Percentiles rank a stretch among this genome's conserved stretches.
These are phyloP conservation scores for Glycine tomentella DNA, from an alignment of 306 rosid genomes.

Conservation along the genomic window DNA sequence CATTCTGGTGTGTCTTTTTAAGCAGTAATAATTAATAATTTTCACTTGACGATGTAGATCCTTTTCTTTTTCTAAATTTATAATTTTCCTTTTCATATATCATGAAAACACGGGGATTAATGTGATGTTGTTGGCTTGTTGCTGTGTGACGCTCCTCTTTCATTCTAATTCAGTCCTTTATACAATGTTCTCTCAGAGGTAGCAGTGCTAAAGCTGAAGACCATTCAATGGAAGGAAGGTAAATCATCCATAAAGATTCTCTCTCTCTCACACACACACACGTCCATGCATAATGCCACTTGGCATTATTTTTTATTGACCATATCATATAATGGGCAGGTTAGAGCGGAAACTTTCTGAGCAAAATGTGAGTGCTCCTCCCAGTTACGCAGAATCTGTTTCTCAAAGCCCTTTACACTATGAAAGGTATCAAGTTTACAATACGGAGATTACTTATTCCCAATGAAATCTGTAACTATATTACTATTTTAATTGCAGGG, in stretches of 20 bases:
- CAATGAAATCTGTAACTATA: conserved; percentile 22
- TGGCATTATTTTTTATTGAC: conserved; percentile 28
- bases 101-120: too few relatives aligned
- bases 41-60: too few relatives aligned
- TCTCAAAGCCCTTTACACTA: conserved; percentile 65
- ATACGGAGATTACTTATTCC: conserved; percentile 12
- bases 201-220: conserved; percentile 67
- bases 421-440: conserved; percentile 64
- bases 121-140: too few relatives aligned
- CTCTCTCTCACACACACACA: background rate
- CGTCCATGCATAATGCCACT: background rate
- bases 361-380: conserved; percentile 75
- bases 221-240: conserved; percentile 75
- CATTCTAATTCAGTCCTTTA: too few relatives aligned
- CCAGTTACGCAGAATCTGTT: conserved; percentile 78
- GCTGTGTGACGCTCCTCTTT: too few relatives aligned
- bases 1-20: too few relatives aligned
- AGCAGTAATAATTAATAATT: too few relatives aligned
- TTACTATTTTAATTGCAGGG: conserved; percentile 55
- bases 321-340: conserved; percentile 39
- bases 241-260: conserved; percentile 26
- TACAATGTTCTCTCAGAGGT: conserved; percentile 28
- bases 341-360: conserved; percentile 71
- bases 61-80: too few relatives aligned
- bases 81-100: too few relatives aligned